These are phyloP conservation scores for Coniosporium apollinis DNA, from an alignment of 495 filamentous ascomycete genomes.

Conservation along the genomic window DNA sequence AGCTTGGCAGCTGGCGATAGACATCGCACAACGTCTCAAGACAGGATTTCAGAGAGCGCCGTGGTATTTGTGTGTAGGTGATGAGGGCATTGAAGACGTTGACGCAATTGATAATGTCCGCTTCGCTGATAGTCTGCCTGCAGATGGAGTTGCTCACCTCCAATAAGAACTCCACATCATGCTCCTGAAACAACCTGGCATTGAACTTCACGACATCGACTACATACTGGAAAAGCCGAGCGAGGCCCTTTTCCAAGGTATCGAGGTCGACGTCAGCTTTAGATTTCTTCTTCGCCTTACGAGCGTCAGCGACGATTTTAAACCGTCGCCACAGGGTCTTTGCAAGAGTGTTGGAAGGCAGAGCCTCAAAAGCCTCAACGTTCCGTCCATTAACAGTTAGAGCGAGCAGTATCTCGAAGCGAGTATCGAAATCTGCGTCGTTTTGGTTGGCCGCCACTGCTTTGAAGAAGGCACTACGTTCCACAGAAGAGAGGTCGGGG, in stretches of 20 bases:
- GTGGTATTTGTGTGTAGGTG: slow-evolving; percentile 62
- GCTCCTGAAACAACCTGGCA: slow-evolving; percentile 52
- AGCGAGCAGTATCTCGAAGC: slow-evolving; percentile 42
- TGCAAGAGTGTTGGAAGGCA: slow-evolving; percentile 40
- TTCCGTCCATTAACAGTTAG: slow-evolving; percentile 47
- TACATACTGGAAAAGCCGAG: slow-evolving; percentile 52
- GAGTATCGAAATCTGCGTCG: slow-evolving; percentile 43
- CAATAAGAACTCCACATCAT: slow-evolving; percentile 50
- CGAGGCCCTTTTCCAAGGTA: slow-evolving; percentile 28
- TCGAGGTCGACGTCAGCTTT: slow-evolving; percentile 40
- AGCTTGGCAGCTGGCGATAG: slow-evolving; percentile 51
- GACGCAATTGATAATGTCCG: slow-evolving; percentile 61
- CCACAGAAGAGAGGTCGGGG: slow-evolving; percentile 40
- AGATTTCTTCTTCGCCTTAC: slow-evolving; percentile 30
- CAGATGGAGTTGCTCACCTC: slow-evolving; percentile 53
- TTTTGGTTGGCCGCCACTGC: slow-evolving; percentile 34
- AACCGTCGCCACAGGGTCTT: slow-evolving; percentile 40
- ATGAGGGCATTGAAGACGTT: slow-evolving; percentile 63
- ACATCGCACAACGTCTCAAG: slow-evolving; percentile 71
- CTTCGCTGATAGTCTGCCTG: slow-evolving; percentile 51
- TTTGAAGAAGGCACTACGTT: slow-evolving; percentile 47
- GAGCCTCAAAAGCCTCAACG: slow-evolving; percentile 46
- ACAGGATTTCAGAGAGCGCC: slow-evolving; percentile 44
- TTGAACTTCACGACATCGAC: slow-evolving; percentile 75
- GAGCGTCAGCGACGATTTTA: slow-evolving; percentile 32